Conservation (phyloP, 2,329 filamentous ascomycete genomes). For the Xylaria sp. region DNA sequence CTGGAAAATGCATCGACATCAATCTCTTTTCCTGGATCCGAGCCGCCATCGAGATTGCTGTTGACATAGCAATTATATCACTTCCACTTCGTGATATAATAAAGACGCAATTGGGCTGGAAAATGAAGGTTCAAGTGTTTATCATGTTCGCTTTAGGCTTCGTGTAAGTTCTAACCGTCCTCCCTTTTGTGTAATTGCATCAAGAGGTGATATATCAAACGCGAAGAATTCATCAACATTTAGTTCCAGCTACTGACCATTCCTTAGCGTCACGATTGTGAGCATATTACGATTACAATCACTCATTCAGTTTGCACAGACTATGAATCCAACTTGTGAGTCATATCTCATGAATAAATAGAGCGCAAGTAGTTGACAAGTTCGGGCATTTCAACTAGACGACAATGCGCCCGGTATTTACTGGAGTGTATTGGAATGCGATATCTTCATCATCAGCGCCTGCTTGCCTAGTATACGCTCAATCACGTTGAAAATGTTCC, state of each 20-base stretch:
- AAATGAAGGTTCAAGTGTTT: constrained; percentile 20
- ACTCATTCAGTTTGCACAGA: constrained; percentile 24
- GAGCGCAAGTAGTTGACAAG: background rate
- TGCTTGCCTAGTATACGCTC: constrained; percentile 29
- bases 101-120: constrained; percentile 26
- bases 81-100: constrained; percentile 23
- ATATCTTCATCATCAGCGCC: constrained; percentile 28
- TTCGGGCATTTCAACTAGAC: background rate
- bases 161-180: background rate
- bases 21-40: constrained; percentile 28
- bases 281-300: constrained; percentile 26
- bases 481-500: constrained; percentile 12
- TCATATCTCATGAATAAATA: background rate
- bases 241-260: background rate
- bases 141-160: constrained; percentile 25
- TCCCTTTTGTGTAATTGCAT: background rate
- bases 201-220: background rate
- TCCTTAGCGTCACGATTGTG: constrained; percentile 22
- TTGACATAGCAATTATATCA: constrained; percentile 29
- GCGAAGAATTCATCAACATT: background rate
- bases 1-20: constrained; percentile 27
- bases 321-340: constrained; percentile 26
- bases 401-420: constrained; percentile 26
- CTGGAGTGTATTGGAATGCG: constrained; percentile 31
- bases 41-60: constrained; percentile 26